Base-by-base conservation (phyloP, 2,329 filamentous ascomycete species). In the Ophioceras dolichostomum region DNA sequence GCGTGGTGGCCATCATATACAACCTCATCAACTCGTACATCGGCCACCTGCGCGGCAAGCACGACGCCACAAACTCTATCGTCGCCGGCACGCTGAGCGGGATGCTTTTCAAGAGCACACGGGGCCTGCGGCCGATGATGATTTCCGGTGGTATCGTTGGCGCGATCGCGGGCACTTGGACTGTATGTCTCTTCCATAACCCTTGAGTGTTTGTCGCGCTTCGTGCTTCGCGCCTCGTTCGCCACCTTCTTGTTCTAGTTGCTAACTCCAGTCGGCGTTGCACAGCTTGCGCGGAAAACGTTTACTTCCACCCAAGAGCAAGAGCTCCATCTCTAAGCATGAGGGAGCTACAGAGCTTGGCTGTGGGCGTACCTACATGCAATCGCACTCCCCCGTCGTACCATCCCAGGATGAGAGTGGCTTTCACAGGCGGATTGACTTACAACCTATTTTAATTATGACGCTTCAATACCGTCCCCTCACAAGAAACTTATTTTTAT, bases 41-140 rank as follows among this genome's bases (percentile, higher is more conserved):
- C 43, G 87, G 86, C 28, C 78, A 83, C 51, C 58, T 79, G 45
- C 71, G 88, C 43, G 86, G 86, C 45, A 85, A 86, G 64, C 87
- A 94, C 50, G 93, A 98, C 58, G 74, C 86, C 3, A 75, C 80
- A 41, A 98, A 98, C 66, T 91, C 86, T 45, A 74, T 98, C 38
- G 61, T 74, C 16, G 89, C 91, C 5, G 91, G 93, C 46, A 82
- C 71, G 2, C 58, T 98, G 49, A 94, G 87, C 54, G 91, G 91
- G 41, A 88, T 89, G 72, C 58, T 98, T 12, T 98, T 98, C 66
- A 96, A 95, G 72, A 94, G 88, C 59, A 96, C 93, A 34, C 75
- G 84, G 52, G 91, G 91, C 5, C 45, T 91, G 43, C 75, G 83
- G 60, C 88, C 87, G 24, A 96, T 96, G 88, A 70, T 91, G 67